These are phyloP conservation scores for Baorangia bicolor DNA, from an alignment of 768 basidiomycete genomes.

Conservation along the genomic window DNA sequence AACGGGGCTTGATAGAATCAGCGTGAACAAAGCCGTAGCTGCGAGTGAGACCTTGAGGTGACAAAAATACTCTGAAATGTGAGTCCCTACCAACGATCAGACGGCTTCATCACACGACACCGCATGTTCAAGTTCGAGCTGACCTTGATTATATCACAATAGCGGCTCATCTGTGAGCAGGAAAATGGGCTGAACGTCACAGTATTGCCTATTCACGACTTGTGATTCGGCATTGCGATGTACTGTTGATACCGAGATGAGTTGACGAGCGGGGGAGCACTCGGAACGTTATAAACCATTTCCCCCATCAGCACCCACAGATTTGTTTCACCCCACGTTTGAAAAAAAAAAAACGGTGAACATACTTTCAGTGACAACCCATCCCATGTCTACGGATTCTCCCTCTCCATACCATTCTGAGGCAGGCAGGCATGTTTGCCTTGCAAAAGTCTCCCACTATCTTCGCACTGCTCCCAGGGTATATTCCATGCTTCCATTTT, in stretches of 20 bases:
- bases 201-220: not conserved
- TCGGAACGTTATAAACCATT: not conserved
- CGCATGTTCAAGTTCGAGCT: not conserved
- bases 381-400: slow-evolving; percentile 32
- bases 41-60: not conserved
- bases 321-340: not conserved
- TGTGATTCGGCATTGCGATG: not conserved
- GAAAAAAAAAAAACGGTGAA: not conserved
- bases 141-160: not conserved
- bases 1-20: not conserved
- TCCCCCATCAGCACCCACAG: not conserved
- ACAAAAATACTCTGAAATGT: not conserved
- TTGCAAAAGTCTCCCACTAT: slow-evolving; percentile 33
- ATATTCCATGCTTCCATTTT: slow-evolving; percentile 42
- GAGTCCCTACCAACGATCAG: not conserved
- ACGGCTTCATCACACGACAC: not conserved
- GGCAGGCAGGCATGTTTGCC: slow-evolving; percentile 41
- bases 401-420: slow-evolving; percentile 50
- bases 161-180: too few relatives aligned
- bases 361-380: slow-evolving; percentile 49
- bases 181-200: not conserved
- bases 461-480: slow-evolving; percentile 23
- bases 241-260: not conserved
- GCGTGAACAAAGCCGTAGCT: not conserved
- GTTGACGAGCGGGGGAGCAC: not conserved